Percentiles rank a stretch among this genome's conserved stretches.
Conservation (phyloP, 345 rosid genomes). For the Bruguiera gymnorhiza region DNA sequence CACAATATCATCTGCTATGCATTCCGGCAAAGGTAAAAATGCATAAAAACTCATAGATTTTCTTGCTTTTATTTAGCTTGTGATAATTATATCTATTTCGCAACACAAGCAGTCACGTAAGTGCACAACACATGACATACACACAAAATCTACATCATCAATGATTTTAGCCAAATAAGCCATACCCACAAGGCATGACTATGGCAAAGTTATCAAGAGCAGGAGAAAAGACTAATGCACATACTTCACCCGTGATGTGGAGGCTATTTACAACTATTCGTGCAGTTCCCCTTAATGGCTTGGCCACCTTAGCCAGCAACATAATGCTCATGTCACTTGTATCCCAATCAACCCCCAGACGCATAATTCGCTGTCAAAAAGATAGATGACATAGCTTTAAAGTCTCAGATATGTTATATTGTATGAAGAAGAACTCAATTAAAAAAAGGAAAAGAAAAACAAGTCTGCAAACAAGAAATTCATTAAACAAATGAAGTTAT, state of each 20-base stretch:
- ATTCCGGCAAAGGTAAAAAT: not conserved
- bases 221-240: constrained; percentile 20
- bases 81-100: too few relatives aligned
- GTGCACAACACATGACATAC: too few relatives aligned
- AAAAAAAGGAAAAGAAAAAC: too few relatives aligned
- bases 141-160: too few relatives aligned
- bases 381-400: constrained; percentile 12
- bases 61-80: not conserved
- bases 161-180: too few relatives aligned
- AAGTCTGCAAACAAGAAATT: not conserved
- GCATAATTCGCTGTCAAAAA: constrained; percentile 63
- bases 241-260: constrained; percentile 91
- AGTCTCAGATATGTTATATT: constrained; percentile 1
- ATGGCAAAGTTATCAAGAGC: not conserved
- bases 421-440: too few relatives aligned
- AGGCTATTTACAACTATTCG: constrained; percentile 86
- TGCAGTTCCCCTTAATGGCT: constrained; percentile 82
- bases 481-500: not conserved
- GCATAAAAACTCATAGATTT: not conserved
- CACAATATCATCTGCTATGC: not conserved
- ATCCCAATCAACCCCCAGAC: constrained; percentile 83
- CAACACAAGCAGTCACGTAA: too few relatives aligned
- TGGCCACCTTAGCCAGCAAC: constrained; percentile 83
- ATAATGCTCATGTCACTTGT: constrained; percentile 73
- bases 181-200: too few relatives aligned